phyloP scores from a whole-genome alignment of 805 yeast species.

The Komagataella kurtzmanii region DNA sequence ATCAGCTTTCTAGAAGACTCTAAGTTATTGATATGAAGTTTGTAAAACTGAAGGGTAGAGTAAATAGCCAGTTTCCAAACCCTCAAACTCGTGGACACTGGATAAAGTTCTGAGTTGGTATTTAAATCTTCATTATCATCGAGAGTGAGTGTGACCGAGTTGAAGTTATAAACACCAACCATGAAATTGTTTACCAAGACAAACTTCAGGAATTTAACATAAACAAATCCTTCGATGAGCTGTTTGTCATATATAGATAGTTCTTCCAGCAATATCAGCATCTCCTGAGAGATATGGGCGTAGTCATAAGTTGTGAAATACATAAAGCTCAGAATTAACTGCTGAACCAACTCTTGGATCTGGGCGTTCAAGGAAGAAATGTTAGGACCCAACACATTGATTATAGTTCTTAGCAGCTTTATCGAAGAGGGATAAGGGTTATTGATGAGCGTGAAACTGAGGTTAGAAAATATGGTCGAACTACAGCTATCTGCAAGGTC shows the following conservation, averaged over 20 bases:
- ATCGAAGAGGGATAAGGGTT: conserved; percentile 30
- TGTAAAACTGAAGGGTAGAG: conserved; percentile 15
- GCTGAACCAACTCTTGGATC: conserved; percentile 19
- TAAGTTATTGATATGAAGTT: conserved; percentile 6
- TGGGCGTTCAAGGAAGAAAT: conserved; percentile 18
- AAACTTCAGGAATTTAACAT: conserved; percentile 19
- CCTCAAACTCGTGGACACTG: conserved; percentile 17
- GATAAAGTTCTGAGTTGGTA: conserved; percentile 14
- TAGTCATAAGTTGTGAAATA: conserved; percentile 19
- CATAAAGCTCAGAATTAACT: conserved; percentile 23
- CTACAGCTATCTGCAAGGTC: conserved; percentile 32
- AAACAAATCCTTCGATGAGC: conserved; percentile 14
- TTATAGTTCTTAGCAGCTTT: conserved; percentile 27
- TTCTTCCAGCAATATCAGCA: conserved; percentile 29
- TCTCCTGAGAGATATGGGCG: conserved; percentile 20
- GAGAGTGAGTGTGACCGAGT: conserved; percentile 11
- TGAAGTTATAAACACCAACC: conserved; percentile 14
- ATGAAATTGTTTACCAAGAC: conserved; percentile 19
- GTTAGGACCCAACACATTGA: conserved; percentile 48
- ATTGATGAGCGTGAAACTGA: conserved; percentile 25
- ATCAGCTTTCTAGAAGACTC: not conserved
- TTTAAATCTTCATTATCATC: conserved; percentile 10
- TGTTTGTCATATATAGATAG: conserved; percentile 30
- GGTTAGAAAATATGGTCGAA: conserved; percentile 31
- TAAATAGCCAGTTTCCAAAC: conserved; percentile 13